Evolutionary conservation across 139 green algal genomes (phyloP).

Genomic region (Tetradesmus lagerheimii): DNA sequence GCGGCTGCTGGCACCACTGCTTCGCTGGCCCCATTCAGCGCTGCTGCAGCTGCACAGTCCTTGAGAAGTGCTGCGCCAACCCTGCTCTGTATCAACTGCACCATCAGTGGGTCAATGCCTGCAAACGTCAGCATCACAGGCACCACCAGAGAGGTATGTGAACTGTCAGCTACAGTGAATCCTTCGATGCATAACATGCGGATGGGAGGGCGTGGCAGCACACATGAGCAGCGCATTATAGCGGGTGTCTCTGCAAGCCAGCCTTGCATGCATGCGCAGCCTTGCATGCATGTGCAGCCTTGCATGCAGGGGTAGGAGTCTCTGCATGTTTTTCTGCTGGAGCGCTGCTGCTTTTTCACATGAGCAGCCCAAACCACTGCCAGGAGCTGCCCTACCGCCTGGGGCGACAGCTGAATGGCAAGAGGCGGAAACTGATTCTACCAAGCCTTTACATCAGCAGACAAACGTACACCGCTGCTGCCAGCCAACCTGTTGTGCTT

Average conservation of each 20-base stretch:
- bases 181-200: too few relatives aligned
- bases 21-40: not conserved
- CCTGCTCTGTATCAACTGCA: conserved; percentile 75
- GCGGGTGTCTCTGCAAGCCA: not conserved
- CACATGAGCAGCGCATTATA: not conserved
- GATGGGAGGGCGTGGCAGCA: not conserved
- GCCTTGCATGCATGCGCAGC: not conserved
- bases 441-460: too few relatives aligned
- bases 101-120: conserved; percentile 82
- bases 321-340: too few relatives aligned
- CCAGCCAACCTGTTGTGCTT: too few relatives aligned
- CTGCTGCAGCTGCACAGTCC: not conserved
- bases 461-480: too few relatives aligned
- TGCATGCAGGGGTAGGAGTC: too few relatives aligned
- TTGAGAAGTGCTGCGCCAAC: conserved; percentile 51
- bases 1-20: not conserved
- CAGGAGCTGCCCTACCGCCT: too few relatives aligned
- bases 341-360: too few relatives aligned
- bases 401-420: too few relatives aligned
- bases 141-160: not conserved
- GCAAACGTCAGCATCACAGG: conserved; percentile 5
- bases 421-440: too few relatives aligned
- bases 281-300: too few relatives aligned
- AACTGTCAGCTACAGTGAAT: not conserved
- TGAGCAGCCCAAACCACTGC: too few relatives aligned